phyloP scores from a whole-genome alignment of 2,329 filamentous ascomycete species.

The Colletotrichum shisoi region DNA sequence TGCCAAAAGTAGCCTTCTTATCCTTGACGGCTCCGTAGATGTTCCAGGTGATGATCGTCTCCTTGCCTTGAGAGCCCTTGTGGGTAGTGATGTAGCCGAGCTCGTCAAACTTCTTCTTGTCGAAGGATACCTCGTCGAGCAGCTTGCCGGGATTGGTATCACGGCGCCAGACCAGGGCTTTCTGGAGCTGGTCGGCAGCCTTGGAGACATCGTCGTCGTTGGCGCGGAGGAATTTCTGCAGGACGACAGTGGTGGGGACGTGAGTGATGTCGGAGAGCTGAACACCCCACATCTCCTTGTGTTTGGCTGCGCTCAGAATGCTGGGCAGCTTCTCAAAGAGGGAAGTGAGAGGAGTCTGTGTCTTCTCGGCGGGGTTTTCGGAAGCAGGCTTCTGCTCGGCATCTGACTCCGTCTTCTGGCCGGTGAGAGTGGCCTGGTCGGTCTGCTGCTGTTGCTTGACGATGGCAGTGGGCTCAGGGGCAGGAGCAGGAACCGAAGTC shows the following conservation, averaged over 20 bases:
- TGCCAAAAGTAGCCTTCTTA: slow-evolving; percentile 81
- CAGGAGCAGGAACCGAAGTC: slow-evolving; percentile 40
- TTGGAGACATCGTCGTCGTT: slow-evolving; percentile 78
- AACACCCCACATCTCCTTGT: slow-evolving; percentile 89
- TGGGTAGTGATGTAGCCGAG: slow-evolving; percentile 85
- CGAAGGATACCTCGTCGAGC: slow-evolving; percentile 69
- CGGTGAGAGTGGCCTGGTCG: slow-evolving; percentile 39
- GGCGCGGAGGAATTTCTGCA: slow-evolving; percentile 93
- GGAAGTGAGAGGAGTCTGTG: slow-evolving; percentile 56
- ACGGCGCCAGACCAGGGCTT: slow-evolving; percentile 85
- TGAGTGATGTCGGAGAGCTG: slow-evolving; percentile 65
- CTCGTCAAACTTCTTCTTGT: slow-evolving; percentile 74
- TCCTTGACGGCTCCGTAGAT: slow-evolving; percentile 89
- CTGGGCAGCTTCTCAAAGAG: slow-evolving; percentile 66
- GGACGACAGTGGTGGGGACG: slow-evolving; percentile 80
- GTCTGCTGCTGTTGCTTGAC: slow-evolving; percentile 15
- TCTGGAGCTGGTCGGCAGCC: slow-evolving; percentile 78
- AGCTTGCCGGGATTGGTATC: slow-evolving; percentile 74
- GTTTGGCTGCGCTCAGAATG: slow-evolving; percentile 64
- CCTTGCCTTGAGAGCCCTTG: slow-evolving; percentile 61
- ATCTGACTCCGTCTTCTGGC: slow-evolving; percentile 47
- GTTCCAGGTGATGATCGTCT: slow-evolving; percentile 84
- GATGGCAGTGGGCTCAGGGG: slow-evolving; percentile 27
- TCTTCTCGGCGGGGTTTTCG: slow-evolving; percentile 36
- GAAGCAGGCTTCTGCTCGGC: slow-evolving; percentile 38